Conservation (phyloP, 768 basidiomycete species). For the Leccinum ochraceum region DNA sequence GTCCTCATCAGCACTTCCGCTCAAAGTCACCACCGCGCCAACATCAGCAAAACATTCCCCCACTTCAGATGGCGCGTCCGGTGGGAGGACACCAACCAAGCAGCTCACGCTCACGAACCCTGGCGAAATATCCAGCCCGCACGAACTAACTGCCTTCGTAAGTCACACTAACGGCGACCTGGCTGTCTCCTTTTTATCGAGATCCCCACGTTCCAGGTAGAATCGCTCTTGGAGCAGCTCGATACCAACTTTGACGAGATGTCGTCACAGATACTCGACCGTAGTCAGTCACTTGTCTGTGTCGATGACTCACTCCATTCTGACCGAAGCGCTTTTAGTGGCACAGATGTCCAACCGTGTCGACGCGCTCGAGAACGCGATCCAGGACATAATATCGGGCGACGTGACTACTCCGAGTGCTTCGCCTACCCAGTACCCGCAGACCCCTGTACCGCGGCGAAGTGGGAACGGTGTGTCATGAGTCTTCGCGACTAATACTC, state of each 20-base stretch:
- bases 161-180: constrained; percentile 35
- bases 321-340: constrained; percentile 53
- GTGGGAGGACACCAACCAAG: constrained; percentile 48
- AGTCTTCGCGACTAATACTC: constrained; percentile 12
- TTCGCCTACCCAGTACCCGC: constrained; percentile 52
- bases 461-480: constrained; percentile 39
- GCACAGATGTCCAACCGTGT: constrained; percentile 90
- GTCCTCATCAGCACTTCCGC: constrained; percentile 61
- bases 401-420: constrained; percentile 53
- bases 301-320: background rate
- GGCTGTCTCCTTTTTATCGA: background rate
- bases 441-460: constrained; percentile 41
- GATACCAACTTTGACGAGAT: constrained; percentile 91
- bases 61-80: constrained; percentile 24
- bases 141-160: constrained; percentile 93
- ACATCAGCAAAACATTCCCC: constrained; percentile 48
- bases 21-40: constrained; percentile 59
- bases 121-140: constrained; percentile 85
- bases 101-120: constrained; percentile 38
- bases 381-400: constrained; percentile 89
- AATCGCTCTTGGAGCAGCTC: constrained; percentile 84
- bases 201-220: constrained; percentile 56
- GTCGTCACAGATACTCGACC: constrained; percentile 85
- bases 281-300: constrained; percentile 53
- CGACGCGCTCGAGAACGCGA: constrained; percentile 84